Conservation (phyloP, 2,329 filamentous ascomycete genomes). For the Alternaria angustiovoidea region DNA sequence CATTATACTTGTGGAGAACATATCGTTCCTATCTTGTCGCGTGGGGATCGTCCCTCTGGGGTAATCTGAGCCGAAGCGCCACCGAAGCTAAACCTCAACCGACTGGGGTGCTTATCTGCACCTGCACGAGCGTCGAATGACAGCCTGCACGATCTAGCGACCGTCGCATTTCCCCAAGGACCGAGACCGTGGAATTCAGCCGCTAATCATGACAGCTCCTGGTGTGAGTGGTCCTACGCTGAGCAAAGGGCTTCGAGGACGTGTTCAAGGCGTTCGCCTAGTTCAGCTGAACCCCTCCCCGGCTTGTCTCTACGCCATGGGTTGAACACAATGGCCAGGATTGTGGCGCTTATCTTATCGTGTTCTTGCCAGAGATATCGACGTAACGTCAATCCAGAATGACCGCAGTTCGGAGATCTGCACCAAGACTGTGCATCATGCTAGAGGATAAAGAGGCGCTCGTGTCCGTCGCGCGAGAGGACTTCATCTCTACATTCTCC, state of each 20-base stretch:
- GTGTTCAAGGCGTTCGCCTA: slow-evolving; percentile 1
- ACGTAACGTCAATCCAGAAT: slow-evolving; percentile 1
- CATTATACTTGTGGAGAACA: background rate
- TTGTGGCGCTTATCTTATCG: slow-evolving; percentile 14
- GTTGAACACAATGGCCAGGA: background rate
- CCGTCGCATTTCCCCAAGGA: slow-evolving; percentile 6
- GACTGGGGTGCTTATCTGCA: slow-evolving; percentile 20
- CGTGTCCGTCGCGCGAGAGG: slow-evolving; percentile 3
- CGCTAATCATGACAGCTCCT: background rate
- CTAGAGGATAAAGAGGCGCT: slow-evolving; percentile 13
- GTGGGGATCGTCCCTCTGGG: slow-evolving; percentile 11
- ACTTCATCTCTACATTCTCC: background rate
- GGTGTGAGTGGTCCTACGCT: background rate
- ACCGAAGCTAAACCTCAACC: slow-evolving; percentile 7
- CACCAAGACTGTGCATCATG: background rate
- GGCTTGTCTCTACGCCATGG: background rate
- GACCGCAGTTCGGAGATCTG: slow-evolving; percentile 10
- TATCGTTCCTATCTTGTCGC: background rate
- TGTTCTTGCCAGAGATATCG: background rate
- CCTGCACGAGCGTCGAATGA: slow-evolving; percentile 9
- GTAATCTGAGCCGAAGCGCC: slow-evolving; percentile 9
- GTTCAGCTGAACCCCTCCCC: background rate
- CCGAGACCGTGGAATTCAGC: background rate
- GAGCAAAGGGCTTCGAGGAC: background rate
- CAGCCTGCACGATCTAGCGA: slow-evolving; percentile 2